Percentiles rank a stretch among this genome's conserved stretches.
Conservation (phyloP, 768 basidiomycete species). For the Suillus sp. region DNA sequence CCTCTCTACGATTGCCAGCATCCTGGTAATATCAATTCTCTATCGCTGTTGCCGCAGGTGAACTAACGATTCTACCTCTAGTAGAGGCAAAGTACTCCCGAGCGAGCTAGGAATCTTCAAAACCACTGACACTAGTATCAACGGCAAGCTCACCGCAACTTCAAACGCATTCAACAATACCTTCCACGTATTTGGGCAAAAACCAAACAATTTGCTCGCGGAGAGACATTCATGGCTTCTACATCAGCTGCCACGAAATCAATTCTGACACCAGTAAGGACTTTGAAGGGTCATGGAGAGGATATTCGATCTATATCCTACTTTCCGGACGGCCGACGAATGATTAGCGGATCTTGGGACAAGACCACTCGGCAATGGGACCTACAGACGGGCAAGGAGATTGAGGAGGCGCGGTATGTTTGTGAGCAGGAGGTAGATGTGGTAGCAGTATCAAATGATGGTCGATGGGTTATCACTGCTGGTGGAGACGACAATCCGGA, state of each 20-base stretch:
- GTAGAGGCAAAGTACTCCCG: too few species aligned
- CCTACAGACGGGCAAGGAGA: not conserved
- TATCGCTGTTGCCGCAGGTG: too few species aligned
- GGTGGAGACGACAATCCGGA: not conserved
- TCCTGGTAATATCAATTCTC: too few species aligned
- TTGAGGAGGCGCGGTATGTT: not conserved
- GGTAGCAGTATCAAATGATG: not conserved
- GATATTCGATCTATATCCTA: not conserved
- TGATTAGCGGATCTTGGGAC: not conserved
- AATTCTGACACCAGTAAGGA: not conserved
- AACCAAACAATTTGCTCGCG: too few species aligned
- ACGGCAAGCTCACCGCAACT: too few species aligned
- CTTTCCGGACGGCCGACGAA: not conserved
- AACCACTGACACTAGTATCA: too few species aligned
- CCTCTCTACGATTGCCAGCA: not conserved
- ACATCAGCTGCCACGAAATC: not conserved
- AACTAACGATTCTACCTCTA: too few species aligned
- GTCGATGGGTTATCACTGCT: not conserved
- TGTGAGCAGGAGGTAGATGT: not conserved
- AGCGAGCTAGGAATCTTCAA: too few species aligned
- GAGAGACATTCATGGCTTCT: too few species aligned
- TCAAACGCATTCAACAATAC: too few species aligned
- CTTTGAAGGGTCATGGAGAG: too few species aligned
- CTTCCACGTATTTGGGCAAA: too few species aligned
- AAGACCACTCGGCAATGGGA: not conserved